Evolutionary conservation across 23 red algal genomes (phyloP).

Genomic region (Gracilaria vermiculophylla): DNA sequence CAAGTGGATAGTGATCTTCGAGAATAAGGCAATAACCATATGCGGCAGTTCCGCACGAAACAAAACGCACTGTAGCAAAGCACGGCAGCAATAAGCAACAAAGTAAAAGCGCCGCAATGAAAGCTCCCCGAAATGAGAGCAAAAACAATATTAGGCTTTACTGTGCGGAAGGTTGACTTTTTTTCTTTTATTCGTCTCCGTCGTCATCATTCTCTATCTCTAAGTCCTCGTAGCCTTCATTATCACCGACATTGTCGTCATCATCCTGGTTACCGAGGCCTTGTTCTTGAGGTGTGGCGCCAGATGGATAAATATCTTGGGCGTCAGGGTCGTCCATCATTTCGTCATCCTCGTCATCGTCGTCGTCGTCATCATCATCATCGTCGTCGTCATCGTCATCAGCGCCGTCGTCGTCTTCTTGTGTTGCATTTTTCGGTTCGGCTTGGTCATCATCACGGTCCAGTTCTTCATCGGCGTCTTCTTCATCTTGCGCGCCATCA

Average conservation of each 20-base stretch:
- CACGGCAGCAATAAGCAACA: not conserved
- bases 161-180: not conserved
- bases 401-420: constrained; percentile 23
- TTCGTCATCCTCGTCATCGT: constrained; percentile 33
- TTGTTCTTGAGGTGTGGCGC: not conserved
- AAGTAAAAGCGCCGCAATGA: not conserved
- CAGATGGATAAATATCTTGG: not conserved
- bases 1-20: too few species aligned
- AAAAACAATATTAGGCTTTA: constrained; percentile 5
- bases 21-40: too few species aligned
- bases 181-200: constrained; percentile 37
- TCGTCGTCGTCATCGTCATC: constrained; percentile 51
- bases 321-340: constrained; percentile 45
- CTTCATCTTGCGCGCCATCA: constrained; percentile 15
- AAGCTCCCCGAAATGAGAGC: not conserved
- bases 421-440: not conserved
- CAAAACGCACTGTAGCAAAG: not conserved
- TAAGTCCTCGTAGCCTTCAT: constrained; percentile 9
- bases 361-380: constrained; percentile 23
- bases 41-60: too few species aligned
- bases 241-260: constrained; percentile 34
- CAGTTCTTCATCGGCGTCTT: constrained; percentile 26
- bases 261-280: not conserved
- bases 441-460: constrained; percentile 27
- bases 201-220: constrained; percentile 24